A percentile compares a stretch with the other conserved stretches of the same genome.
Evolutionary conservation across 2,329 filamentous ascomycete species (phyloP).

Genomic region (Trichophaea hybrida): DNA sequence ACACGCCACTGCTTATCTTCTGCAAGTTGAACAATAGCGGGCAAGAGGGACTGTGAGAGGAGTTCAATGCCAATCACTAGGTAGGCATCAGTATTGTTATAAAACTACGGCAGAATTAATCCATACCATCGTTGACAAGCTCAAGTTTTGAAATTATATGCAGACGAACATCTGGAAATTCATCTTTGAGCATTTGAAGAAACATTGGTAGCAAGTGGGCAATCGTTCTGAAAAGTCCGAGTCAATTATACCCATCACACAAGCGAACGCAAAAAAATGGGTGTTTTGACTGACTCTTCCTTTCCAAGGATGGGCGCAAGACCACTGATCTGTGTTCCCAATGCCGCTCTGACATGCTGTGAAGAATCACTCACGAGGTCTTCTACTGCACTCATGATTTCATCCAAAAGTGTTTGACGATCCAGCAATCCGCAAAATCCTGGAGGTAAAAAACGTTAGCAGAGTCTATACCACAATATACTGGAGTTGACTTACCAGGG

Average conservation of each 20-base stretch:
- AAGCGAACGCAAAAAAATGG: not conserved
- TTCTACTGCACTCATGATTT: slow-evolving; percentile 93
- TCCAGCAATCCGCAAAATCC: slow-evolving; percentile 90
- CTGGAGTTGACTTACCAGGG: slow-evolving; percentile 43
- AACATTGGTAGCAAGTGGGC: slow-evolving; percentile 97
- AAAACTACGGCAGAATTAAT: not conserved
- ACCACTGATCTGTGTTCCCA: slow-evolving; percentile 93
- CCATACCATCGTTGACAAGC: slow-evolving; percentile 79
- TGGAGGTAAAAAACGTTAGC: slow-evolving; percentile 27
- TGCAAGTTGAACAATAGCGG: slow-evolving; percentile 90
- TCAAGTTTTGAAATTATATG: slow-evolving; percentile 99
- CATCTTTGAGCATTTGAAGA: slow-evolving; percentile 97
- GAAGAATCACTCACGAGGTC: slow-evolving; percentile 91
- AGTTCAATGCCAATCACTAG: slow-evolving; percentile 93
- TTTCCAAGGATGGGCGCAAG: slow-evolving; percentile 94
- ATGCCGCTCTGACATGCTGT: slow-evolving; percentile 87
- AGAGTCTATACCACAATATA: not conserved
- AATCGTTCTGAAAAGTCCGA: slow-evolving; percentile 53
- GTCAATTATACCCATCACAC: slow-evolving; percentile 15
- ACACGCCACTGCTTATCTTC: slow-evolving; percentile 99
- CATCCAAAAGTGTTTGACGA: slow-evolving; percentile 71
- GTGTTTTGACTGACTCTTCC: slow-evolving; percentile 56
- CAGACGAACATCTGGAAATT: slow-evolving; percentile 92
- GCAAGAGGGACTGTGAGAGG: slow-evolving; percentile 87
- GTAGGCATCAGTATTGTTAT: not conserved